Base-by-base conservation (phyloP, 176 grass and related monocot species). In the Avena atlantica region DNA sequence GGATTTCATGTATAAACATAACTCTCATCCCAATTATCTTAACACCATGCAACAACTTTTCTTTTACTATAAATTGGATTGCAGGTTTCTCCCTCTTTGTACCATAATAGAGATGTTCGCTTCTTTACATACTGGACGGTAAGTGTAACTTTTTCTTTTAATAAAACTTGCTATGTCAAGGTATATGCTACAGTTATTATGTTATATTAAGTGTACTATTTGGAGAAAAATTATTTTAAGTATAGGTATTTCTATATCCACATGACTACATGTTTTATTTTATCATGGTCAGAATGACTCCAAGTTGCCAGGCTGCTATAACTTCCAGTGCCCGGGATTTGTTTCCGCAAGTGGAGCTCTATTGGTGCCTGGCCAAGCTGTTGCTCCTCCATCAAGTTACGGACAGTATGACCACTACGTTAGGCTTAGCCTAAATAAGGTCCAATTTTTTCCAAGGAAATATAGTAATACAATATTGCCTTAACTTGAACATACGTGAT, bases 41-140 rank as follows among this genome's bases (percentile, higher is more conserved):
- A 42, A 42, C 6, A 42, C 40, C 40, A 42, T 42, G 40, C 40
- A 42, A 42, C 40, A 42, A 8, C 40, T 42, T 14, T 42, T 1
- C 31, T 17, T 31, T 31, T 55, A 29, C 2, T 76, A 5, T 53
- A 49, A 2, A 31, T 53, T 76, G 12, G 2, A 42, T 49, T 72
- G 50, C 73, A 90, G 84, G 84, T 90, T 47, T 14, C 17, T 37
- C 78, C 78, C 15, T 4, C 55, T 31, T 37, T 82, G 34, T 87
- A 90, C n/a, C 52, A 83, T 19, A 78, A 87, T 34, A 37, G 36
- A 12, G 78, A 90, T 64, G 45, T 87, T 4, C 89, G 51, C 59
- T 90, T 90, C 89, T 90, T 86, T 45, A 83, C 78, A 83, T 81
- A 83, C 51, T 90, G 70, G 89, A 84, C 72, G 1, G 89, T 90